Evolutionary conservation across 2,329 filamentous ascomycete species (phyloP).

Genomic region (Fusarium domesticum): DNA sequence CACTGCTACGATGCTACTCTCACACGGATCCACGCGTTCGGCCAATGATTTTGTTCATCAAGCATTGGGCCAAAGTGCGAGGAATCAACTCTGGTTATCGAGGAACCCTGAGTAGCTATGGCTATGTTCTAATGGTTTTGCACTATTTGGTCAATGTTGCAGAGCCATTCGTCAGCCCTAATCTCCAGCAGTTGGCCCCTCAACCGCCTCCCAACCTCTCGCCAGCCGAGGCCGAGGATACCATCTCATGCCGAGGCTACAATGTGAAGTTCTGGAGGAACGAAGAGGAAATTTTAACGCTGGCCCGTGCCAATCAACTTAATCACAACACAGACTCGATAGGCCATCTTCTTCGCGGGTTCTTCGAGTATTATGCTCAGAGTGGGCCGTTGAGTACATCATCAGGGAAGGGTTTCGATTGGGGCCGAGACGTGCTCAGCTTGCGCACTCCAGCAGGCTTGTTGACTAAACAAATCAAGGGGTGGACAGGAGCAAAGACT

Average conservation of each 20-base stretch:
- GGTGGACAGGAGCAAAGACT: slow-evolving; percentile 81
- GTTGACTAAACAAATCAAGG: slow-evolving; percentile 71
- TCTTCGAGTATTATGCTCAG: slow-evolving; percentile 84
- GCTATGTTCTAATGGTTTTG: slow-evolving; percentile 87
- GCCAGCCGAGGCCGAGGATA: slow-evolving; percentile 22
- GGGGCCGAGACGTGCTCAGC: slow-evolving; percentile 76
- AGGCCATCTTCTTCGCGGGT: slow-evolving; percentile 71
- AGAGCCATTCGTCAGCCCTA: slow-evolving; percentile 77
- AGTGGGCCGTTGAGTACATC: slow-evolving; percentile 51
- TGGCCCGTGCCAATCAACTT: slow-evolving; percentile 57
- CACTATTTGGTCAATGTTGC: slow-evolving; percentile 86
- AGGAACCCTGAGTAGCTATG: slow-evolving; percentile 84
- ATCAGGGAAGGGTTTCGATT: slow-evolving; percentile 64
- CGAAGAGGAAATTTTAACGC: slow-evolving; percentile 63
- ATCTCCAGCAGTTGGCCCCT: slow-evolving; percentile 64
- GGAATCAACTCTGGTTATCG: slow-evolving; percentile 85
- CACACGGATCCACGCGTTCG: slow-evolving; percentile 74
- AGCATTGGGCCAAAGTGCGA: slow-evolving; percentile 83
- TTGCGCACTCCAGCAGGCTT: slow-evolving; percentile 70
- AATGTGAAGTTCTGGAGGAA: slow-evolving; percentile 77
- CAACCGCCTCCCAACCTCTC: slow-evolving; percentile 36
- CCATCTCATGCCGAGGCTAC: slow-evolving; percentile 55
- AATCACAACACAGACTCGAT: slow-evolving; percentile 68
- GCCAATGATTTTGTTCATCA: slow-evolving; percentile 79
- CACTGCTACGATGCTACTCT: slow-evolving; percentile 79